Conservation (phyloP, 2,329 filamentous ascomycete genomes). For the Leptographium flavum region DNA sequence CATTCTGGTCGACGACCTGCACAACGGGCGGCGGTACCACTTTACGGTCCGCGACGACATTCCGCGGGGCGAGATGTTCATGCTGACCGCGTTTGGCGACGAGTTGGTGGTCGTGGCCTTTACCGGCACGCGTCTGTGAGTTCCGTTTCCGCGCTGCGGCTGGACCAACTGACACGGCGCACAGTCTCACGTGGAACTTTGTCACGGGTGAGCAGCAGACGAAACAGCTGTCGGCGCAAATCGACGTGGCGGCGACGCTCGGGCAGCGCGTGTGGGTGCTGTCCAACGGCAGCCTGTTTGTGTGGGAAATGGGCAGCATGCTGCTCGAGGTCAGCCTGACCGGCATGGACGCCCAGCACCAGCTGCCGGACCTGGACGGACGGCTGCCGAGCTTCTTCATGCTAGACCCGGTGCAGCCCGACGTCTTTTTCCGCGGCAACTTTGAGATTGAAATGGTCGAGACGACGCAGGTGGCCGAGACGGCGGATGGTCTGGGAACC, state of each 20-base stretch:
- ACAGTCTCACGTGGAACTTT: constrained; percentile 8
- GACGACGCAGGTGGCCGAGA: too few species aligned
- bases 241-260: constrained; percentile 6
- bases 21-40: constrained; percentile 1
- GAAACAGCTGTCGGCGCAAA: constrained; percentile 6
- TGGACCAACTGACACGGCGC: background rate
- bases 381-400: constrained; percentile 9
- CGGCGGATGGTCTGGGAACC: background rate
- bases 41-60: background rate
- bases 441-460: constrained; percentile 1
- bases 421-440: constrained; percentile 8
- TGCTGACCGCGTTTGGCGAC: constrained; percentile 6
- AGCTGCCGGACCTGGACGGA: constrained; percentile 7
- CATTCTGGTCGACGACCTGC: constrained; percentile 10
- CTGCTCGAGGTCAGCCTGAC: constrained; percentile 6
- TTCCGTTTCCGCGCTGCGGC: background rate
- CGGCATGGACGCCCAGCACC: constrained; percentile 3
- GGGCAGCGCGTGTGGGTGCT: constrained; percentile 8
- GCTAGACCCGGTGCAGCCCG: constrained; percentile 3
- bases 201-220: constrained; percentile 1
- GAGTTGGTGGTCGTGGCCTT: constrained; percentile 3
- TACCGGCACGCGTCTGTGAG: constrained; percentile 4
- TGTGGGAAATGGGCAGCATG: constrained; percentile 6
- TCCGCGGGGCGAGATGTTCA: constrained; percentile 3
- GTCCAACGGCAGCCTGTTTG: constrained; percentile 4